phyloP scores from a whole-genome alignment of 148 eudicot genomes.

The Rhododendron griersonianum region DNA sequence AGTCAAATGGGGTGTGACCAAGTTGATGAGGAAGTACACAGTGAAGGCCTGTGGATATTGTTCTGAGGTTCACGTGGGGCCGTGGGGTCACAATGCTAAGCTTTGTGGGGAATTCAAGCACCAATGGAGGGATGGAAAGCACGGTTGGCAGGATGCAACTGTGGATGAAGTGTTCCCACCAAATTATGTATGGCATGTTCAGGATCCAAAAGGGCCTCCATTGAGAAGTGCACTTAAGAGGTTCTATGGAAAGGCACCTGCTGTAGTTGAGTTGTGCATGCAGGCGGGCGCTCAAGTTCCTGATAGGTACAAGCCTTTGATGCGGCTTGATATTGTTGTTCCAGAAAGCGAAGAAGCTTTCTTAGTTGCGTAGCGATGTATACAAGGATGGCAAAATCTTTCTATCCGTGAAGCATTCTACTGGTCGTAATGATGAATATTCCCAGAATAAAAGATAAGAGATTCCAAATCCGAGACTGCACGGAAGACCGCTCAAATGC shows the following conservation, averaged over 20 bases:
- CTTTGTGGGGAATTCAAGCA: slow-evolving; percentile 98
- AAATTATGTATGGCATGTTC: slow-evolving; percentile 92
- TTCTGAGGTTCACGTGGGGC: slow-evolving; percentile 95
- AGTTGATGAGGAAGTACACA: slow-evolving; percentile 67
- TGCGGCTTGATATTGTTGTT: slow-evolving; percentile 89
- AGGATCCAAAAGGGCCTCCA: slow-evolving; percentile 72
- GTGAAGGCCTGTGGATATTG: slow-evolving; percentile 98
- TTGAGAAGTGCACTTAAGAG: slow-evolving; percentile 55
- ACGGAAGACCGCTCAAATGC: not conserved
- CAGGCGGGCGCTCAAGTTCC: slow-evolving; percentile 88
- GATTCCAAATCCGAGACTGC: not conserved
- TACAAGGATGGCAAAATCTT: not conserved
- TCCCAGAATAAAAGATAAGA: not conserved
- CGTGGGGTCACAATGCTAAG: slow-evolving; percentile 98
- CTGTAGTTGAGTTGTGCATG: slow-evolving; percentile 76
- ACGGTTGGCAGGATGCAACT: slow-evolving; percentile 96
- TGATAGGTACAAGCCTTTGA: slow-evolving; percentile 65
- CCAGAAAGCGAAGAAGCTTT: slow-evolving; percentile 79
- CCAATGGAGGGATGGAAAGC: slow-evolving; percentile 99
- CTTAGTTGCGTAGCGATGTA: slow-evolving; percentile 42
- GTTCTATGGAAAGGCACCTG: slow-evolving; percentile 93
- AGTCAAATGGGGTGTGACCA: slow-evolving; percentile 62
- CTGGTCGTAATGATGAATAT: not conserved
- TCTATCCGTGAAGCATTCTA: not conserved
- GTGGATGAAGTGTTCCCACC: slow-evolving; percentile 82